Percentiles rank a stretch among this genome's conserved stretches.
These are phyloP conservation scores for Microstegium vimineum DNA, from an alignment of 176 grass and related monocot genomes.

Conservation along the genomic window DNA sequence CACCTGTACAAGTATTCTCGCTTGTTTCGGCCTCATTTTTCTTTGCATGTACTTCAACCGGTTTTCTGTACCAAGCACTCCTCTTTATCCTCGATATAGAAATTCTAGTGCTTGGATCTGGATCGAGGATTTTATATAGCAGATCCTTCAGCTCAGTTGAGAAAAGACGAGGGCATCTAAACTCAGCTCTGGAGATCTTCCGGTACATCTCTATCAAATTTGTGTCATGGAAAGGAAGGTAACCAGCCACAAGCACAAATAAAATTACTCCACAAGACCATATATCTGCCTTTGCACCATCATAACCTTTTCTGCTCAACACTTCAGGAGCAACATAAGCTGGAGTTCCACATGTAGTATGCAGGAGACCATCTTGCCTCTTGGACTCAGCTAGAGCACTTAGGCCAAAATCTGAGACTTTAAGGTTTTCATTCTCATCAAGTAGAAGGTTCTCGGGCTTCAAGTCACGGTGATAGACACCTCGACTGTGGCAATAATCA, in stretches of 20 bases:
- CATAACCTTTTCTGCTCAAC: slow-evolving; percentile 77
- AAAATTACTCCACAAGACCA: slow-evolving; percentile 95
- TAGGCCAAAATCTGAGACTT: slow-evolving; percentile 97
- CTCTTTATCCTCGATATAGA: slow-evolving; percentile 73
- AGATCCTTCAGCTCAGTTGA: slow-evolving; percentile 67
- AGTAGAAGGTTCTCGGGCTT: slow-evolving; percentile 92
- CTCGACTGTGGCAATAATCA: slow-evolving; percentile 92
- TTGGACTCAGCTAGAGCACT: slow-evolving; percentile 80
- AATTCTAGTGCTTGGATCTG: slow-evolving; percentile 73
- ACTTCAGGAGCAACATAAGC: slow-evolving; percentile 98
- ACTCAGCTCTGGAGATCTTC: slow-evolving; percentile 77
- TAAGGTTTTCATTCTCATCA: slow-evolving; percentile 85
- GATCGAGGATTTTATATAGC: slow-evolving; percentile 66
- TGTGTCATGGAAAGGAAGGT: slow-evolving; percentile 87
- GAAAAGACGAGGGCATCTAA: slow-evolving; percentile 74
- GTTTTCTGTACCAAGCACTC: slow-evolving; percentile 66
- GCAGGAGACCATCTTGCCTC: slow-evolving; percentile 74
- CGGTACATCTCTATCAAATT: slow-evolving; percentile 97
- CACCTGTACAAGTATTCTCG: background rate
- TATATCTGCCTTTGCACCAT: slow-evolving; percentile 80
- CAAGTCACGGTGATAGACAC: slow-evolving; percentile 86
- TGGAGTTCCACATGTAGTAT: slow-evolving; percentile 92
- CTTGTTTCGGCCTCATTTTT: slow-evolving; percentile 19
- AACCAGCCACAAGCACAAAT: slow-evolving; percentile 83
- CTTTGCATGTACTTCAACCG: slow-evolving; percentile 22